Conservation (phyloP, 768 basidiomycete species). For the Psilocybe cubensis region DNA sequence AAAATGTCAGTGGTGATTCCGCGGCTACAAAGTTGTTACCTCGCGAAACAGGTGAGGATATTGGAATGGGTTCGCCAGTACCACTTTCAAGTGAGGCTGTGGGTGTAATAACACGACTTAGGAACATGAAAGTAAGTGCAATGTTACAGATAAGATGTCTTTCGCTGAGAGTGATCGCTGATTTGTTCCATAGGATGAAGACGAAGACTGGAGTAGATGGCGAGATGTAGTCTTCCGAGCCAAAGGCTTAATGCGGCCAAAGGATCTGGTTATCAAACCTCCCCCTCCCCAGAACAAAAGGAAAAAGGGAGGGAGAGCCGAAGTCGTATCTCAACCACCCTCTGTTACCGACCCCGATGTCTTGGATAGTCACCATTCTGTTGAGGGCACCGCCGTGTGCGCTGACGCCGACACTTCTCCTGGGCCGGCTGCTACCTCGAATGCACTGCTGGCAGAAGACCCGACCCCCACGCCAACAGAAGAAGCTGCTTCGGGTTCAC, state of each 20-base stretch:
- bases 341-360: neutral
- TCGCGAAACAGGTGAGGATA: conserved; percentile 84
- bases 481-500: conserved; percentile 4
- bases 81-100: conserved; percentile 79
- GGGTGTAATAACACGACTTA: conserved; percentile 72
- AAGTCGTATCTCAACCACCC: conserved; percentile 28
- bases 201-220: conserved; percentile 90
- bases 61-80: conserved; percentile 87
- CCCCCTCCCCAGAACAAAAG: conserved; percentile 65
- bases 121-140: conserved; percentile 76
- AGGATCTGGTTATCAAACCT: conserved; percentile 46
- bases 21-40: conserved; percentile 56
- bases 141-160: neutral
- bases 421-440: neutral
- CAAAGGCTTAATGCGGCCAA: conserved; percentile 60
- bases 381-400: neutral
- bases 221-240: conserved; percentile 83
- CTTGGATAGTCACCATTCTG: too few relatives aligned
- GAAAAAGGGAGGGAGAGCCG: conserved; percentile 58
- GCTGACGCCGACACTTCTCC: neutral
- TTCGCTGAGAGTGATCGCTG: neutral
- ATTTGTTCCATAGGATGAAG: conserved; percentile 61
- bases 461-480: conserved; percentile 4
- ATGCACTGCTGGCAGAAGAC: neutral
- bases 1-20: conserved; percentile 11